Evolutionary conservation across 257 asterid species (phyloP), one percentile per base, ranked within the genome.

Genomic region (Echium plantagineum): DNA sequence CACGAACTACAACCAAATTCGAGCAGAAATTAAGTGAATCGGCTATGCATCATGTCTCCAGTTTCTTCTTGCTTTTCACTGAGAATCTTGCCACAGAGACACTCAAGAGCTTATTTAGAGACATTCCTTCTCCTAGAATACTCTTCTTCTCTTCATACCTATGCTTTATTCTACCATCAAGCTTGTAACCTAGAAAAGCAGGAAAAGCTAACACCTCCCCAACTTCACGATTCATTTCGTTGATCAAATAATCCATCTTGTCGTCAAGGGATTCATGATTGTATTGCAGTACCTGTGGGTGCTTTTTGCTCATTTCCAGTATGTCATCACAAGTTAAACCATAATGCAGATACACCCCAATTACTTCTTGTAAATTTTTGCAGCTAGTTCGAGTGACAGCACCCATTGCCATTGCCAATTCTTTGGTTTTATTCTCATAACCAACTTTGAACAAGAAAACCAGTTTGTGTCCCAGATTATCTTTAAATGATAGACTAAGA

Each of bases 371-470:
- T 63, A 90, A 21, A 76, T 90, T 90, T 83, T 80, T 90, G 67
- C 88, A 74, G 82, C 97, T 86, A 71, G 94, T 84, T 74, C 96
- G 76, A 0, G 97, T 86, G 6, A 86, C 94, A 60, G 97, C 94
- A 46, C 97, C 96, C 90, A 86, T 78, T 18, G 97, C 97, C 77
- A 77, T 21, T 9, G 97, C 96, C 63, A 87, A 66, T 60, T 83
- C 94, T 71, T 75, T 83, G 0, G 96, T 85, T 59, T 78, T 68
- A 58, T 80, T 66, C 67, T 73, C 64, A 31, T 81, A 86, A 46
- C 97, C 96, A 59, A 90, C 78, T 71, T 90, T 85, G 75, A 83
- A 75, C 77, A 90, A 71, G 72, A 87, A 52, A 53, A 78, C 89
- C 66, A 90, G 56, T 66, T 90, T 90, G 74, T 66, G 61, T 1